Percentiles rank a stretch among this genome's conserved stretches.
Evolutionary conservation across 2,329 filamentous ascomycete species (phyloP).

Genomic region (Penicillium nordicum): DNA sequence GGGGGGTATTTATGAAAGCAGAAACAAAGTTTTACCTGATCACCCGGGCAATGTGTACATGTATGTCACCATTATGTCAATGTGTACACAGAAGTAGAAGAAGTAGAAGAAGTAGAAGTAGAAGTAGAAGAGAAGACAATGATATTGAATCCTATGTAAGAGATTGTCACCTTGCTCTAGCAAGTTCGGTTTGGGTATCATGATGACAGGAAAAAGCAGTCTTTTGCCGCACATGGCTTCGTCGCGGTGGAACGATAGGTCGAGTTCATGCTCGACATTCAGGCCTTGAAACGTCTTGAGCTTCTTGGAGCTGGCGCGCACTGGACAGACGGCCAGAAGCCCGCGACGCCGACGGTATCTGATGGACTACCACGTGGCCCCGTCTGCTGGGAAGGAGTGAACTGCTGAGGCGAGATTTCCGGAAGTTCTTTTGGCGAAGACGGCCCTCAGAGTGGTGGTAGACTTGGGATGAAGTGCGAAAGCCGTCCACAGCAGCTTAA

Average conservation of each 20-base stretch:
- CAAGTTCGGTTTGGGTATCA: constrained; percentile 7
- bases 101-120: not conserved
- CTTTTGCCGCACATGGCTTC: constrained; percentile 1
- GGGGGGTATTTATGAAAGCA: not conserved
- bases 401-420: not conserved
- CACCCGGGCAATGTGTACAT: not conserved
- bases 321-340: constrained; percentile 8
- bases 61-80: constrained; percentile 1
- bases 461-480: constrained; percentile 3
- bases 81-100: too few species aligned
- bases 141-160: constrained; percentile 6
- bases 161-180: constrained; percentile 6
- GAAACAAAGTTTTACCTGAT: not conserved
- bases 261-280: constrained; percentile 5
- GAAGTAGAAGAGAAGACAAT: not conserved
- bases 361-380: constrained; percentile 1
- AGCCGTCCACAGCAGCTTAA: constrained; percentile 35
- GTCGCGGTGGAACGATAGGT: not conserved
- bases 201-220: constrained; percentile 4
- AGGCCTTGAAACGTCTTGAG: not conserved
- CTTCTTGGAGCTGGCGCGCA: constrained; percentile 5
- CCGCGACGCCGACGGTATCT: constrained; percentile 1
- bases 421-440: not conserved
- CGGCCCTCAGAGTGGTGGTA: not conserved
- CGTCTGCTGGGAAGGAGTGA: not conserved